A percentile compares a stretch with the other conserved stretches of the same genome.
phyloP scores from a whole-genome alignment of 257 asterid species.

The Nicotiana tomentosiformis region DNA sequence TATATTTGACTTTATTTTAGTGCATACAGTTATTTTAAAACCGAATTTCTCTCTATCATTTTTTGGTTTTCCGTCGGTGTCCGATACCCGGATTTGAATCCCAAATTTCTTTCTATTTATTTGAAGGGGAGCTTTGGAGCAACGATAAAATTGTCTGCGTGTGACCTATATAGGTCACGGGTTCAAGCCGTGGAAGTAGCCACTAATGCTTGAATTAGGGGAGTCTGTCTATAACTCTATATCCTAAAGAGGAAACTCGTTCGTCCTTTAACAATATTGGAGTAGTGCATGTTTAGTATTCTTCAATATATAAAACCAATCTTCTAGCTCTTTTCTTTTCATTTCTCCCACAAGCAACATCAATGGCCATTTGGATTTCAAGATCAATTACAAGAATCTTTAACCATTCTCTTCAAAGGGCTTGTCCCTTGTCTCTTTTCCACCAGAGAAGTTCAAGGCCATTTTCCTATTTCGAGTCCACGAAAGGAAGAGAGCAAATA shows the following conservation, averaged over 20 bases:
- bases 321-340: neutral
- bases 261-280: neutral
- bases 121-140: too few species aligned
- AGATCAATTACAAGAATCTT: constrained; percentile 37
- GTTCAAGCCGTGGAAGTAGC: too few species aligned
- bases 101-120: too few species aligned
- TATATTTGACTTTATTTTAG: too few species aligned
- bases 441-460: constrained; percentile 7
- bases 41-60: too few species aligned
- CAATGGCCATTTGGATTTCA: constrained; percentile 45
- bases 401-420: constrained; percentile 21
- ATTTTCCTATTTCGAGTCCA: constrained; percentile 35
- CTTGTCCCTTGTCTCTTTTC: neutral
- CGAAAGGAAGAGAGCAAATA: constrained; percentile 37
- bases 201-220: too few species aligned
- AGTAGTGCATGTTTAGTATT: neutral
- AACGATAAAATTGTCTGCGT: too few species aligned
- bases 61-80: too few species aligned
- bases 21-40: too few species aligned
- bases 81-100: too few species aligned
- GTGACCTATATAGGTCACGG: too few species aligned
- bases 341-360: neutral
- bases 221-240: too few species aligned
- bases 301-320: neutral
- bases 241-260: neutral